Conservation (phyloP, 257 asterid genomes). For the Ballota nigra region DNA sequence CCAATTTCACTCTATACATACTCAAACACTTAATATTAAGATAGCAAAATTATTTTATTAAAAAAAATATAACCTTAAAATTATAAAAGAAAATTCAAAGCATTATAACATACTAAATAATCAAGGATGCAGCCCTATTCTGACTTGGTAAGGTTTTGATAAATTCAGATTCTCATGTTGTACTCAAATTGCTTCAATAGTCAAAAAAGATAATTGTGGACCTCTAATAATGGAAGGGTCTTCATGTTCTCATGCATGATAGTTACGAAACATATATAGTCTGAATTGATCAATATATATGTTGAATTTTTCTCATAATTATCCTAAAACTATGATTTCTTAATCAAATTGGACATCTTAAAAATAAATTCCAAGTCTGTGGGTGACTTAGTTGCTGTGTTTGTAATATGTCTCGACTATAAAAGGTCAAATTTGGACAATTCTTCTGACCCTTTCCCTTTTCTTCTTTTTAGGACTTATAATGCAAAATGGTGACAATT, state of each 20-base stretch:
- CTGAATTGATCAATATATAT: not conserved
- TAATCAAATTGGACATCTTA: not conserved
- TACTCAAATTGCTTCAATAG: not conserved
- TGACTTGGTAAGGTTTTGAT: not conserved
- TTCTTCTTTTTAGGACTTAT: slow-evolving; percentile 4
- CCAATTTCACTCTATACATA: too few relatives aligned
- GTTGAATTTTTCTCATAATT: slow-evolving; percentile 16
- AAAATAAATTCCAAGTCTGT: not conserved
- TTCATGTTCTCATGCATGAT: slow-evolving; percentile 24
- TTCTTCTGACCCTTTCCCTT: not conserved
- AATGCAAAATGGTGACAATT: not conserved
- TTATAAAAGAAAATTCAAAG: too few relatives aligned
- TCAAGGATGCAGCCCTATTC: not conserved
- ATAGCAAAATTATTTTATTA: too few relatives aligned
- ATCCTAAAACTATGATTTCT: not conserved
- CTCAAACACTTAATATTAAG: too few relatives aligned
- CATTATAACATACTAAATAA: not conserved
- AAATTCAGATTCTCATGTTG: too few relatives aligned
- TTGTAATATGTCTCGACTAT: not conserved
- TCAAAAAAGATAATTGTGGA: slow-evolving; percentile 18
- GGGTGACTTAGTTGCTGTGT: not conserved
- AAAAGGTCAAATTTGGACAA: slow-evolving; percentile 31
- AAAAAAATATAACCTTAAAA: too few relatives aligned
- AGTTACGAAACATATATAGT: not conserved
- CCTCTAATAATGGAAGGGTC: slow-evolving; percentile 14